These are phyloP conservation scores for Thraustochytrium striatum DNA, from an alignment of 352 stramenopile species.

Conservation along the genomic window DNA sequence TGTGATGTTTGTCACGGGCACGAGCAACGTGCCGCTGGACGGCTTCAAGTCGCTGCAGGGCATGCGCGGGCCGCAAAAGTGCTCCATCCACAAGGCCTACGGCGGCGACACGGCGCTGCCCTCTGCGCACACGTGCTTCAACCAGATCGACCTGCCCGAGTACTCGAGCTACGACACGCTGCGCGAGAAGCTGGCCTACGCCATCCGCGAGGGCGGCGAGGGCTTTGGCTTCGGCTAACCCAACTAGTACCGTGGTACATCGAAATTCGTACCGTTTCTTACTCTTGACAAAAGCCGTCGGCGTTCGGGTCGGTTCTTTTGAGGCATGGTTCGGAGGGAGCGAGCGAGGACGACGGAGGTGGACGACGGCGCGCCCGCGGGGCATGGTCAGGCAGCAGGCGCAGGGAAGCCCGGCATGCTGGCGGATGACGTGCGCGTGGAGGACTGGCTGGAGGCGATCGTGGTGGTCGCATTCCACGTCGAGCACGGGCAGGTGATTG, in stretches of 20 bases:
- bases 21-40: constrained; percentile 87
- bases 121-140: constrained; percentile 98
- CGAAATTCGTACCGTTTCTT: too few species aligned
- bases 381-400: too few species aligned
- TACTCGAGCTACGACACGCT: constrained; percentile 96
- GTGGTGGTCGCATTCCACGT: constrained; percentile 45
- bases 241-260: too few species aligned
- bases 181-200: constrained; percentile 90
- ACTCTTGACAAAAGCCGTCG: too few species aligned
- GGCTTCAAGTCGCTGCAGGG: constrained; percentile 96
- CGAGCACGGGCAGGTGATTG: constrained; percentile 40
- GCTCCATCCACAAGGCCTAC: constrained; percentile 97
- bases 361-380: too few species aligned
- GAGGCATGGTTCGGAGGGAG: too few species aligned
- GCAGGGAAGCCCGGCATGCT: too few species aligned
- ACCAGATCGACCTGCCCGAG: constrained; percentile 95
- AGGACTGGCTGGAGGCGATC: constrained; percentile 39
- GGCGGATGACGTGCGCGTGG: too few species aligned
- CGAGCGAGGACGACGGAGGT: too few species aligned
- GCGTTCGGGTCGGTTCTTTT: too few species aligned
- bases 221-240: constrained; percentile 97
- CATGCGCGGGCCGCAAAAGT: constrained; percentile 97
- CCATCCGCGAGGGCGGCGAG: constrained; percentile 94
- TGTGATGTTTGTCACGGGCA: constrained; percentile 87
- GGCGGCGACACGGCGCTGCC: constrained; percentile 72